These are phyloP conservation scores for Leptographium radiaticola DNA, from an alignment of 2,329 filamentous ascomycete species.

Conservation along the genomic window DNA sequence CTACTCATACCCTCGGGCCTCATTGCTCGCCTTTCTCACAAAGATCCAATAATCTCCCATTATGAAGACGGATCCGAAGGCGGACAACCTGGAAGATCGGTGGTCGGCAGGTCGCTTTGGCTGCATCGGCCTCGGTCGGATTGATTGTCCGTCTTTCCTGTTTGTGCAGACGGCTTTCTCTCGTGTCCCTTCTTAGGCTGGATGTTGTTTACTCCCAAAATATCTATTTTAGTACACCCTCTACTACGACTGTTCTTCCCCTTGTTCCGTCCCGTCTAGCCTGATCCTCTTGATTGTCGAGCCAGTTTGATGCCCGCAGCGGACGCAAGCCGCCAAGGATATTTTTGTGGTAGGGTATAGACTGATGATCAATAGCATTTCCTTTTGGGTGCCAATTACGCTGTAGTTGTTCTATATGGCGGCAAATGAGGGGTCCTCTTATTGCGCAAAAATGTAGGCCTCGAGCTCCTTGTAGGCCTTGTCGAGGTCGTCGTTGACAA, in stretches of 20 bases:
- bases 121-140: too few species aligned
- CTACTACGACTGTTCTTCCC: constrained; percentile 1
- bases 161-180: constrained; percentile 22
- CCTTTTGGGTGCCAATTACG: background rate
- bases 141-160: constrained; percentile 5
- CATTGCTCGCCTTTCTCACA: background rate
- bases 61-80: background rate
- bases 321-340: constrained; percentile 11
- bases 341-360: background rate
- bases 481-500: constrained; percentile 28
- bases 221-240: constrained; percentile 32
- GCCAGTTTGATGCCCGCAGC: background rate
- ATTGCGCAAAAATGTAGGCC: constrained; percentile 26
- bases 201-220: constrained; percentile 21
- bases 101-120: background rate
- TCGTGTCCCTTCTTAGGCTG: constrained; percentile 17
- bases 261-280: background rate
- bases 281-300: background rate
- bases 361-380: background rate
- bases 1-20: background rate
- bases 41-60: background rate
- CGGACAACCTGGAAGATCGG: too few species aligned
- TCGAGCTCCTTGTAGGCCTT: constrained; percentile 40
- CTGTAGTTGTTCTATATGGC: background rate
- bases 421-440: too few species aligned